Evolutionary conservation across 108 stramenopile species (phyloP).

Genomic region (Seminavis robusta): DNA sequence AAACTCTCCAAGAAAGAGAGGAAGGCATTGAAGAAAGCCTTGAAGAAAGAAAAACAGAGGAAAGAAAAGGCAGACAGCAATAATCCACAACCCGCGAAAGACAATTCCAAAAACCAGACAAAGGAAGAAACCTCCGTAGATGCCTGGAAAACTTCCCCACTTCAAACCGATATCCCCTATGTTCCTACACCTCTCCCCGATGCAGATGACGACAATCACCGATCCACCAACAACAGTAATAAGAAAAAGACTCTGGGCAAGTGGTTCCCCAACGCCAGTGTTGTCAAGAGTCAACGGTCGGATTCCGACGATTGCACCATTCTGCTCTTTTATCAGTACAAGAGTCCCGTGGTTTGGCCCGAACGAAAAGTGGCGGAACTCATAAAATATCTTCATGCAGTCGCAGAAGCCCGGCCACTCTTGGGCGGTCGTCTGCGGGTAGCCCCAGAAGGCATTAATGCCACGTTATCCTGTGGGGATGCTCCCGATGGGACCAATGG

Average conservation of each 20-base stretch:
- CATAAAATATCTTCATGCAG: conserved; percentile 44
- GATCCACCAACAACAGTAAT: neutral
- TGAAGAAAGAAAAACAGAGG: neutral
- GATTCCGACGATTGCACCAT: conserved; percentile 43
- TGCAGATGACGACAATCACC: neutral
- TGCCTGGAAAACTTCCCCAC: neutral
- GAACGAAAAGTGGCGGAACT: conserved; percentile 40
- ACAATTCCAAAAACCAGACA: neutral
- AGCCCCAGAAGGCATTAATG: conserved; percentile 78
- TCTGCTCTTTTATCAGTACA: conserved; percentile 83
- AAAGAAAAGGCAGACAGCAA: neutral
- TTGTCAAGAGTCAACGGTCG: conserved; percentile 63
- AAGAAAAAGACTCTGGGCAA: conserved; percentile 50
- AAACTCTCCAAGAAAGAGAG: neutral
- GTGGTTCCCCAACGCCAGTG: conserved; percentile 82
- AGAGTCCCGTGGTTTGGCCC: conserved; percentile 51
- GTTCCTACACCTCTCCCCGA: conserved; percentile 13
- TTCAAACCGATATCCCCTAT: neutral
- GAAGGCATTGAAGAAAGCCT: neutral
- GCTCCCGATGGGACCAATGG: conserved; percentile 29
- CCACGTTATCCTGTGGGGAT: conserved; percentile 62
- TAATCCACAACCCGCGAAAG: neutral
- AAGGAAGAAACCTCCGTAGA: neutral
- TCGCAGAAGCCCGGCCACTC: conserved; percentile 44
- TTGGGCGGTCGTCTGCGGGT: conserved; percentile 83